Base-by-base conservation (phyloP, 208 protist species). In the Endotrypanum monterogeii region DNA sequence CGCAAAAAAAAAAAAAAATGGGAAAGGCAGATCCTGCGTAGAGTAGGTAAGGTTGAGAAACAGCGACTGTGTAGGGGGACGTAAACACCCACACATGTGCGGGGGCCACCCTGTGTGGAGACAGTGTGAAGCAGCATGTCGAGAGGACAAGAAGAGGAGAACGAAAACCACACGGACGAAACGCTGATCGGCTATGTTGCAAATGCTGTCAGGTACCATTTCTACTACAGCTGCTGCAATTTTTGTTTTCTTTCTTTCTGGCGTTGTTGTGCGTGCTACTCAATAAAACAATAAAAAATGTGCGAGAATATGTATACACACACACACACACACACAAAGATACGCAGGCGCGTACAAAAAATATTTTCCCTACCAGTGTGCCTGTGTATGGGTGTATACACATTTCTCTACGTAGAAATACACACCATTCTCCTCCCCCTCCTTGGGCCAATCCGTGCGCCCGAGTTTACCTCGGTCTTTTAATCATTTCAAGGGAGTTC, bases 231-330 rank as follows among this genome's bases (percentile, higher is more conserved):
- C 0, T n/a, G 67, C 37, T 46, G 48, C 23, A 62, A 1, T 44
- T 14, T 56, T 14, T 55, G 57, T 74, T 25, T 41, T 14, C 37
- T 11, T 58, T 12, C 65, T 32, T 23, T 5, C 55, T 16, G 28
- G 39, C 66, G 44, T 46, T 3, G 28, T 60, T 71, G 57, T 70
- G 39, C 1, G 66, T 70, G 66, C 30, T 55, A 55, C 60, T 46
- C 35, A 30, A 30, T 65, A 35, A 65, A 65, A 48, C 32, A 46
- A 46, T 9, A 46, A 46, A 46, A 46, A 4, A 35, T 62, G 57
- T 62, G 18, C 32, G 32, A 62, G 32, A 16, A 32, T 70, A 44
- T 30, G 20, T 50, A 56, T 3, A 35, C 50, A 60, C 32, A 71
- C 51, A 71, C 67, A 70, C 5, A n/a, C 28, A 54, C 66, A 57